phyloP scores from a whole-genome alignment of 169 alveolate species.

The Amoebophrya sp. region DNA sequence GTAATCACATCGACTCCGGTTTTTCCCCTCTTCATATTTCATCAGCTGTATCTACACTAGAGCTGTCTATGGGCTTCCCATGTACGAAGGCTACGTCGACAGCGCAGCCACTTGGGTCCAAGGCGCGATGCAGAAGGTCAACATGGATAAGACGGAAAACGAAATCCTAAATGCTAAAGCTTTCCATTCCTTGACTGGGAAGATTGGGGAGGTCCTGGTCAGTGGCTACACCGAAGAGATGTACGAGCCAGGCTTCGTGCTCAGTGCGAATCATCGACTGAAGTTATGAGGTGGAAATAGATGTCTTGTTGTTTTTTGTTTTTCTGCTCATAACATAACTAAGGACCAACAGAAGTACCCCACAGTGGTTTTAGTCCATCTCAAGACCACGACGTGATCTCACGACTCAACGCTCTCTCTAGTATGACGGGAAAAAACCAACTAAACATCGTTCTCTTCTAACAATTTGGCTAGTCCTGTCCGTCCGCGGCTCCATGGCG shows the following conservation, averaged over 20 bases:
- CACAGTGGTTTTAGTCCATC: no score
- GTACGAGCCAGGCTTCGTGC: background rate
- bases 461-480: background rate
- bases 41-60: background rate
- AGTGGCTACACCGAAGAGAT: background rate
- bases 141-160: background rate
- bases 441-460: no score
- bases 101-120: background rate
- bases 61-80: background rate
- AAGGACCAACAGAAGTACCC: no score
- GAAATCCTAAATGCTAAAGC: background rate
- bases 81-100: constrained; percentile 15
- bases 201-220: no score
- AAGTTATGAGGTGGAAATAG: no score
- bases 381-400: no score
- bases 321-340: no score
- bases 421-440: no score
- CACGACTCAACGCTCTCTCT: no score
- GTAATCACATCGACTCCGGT: no score
- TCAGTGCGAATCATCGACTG: background rate
- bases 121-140: background rate
- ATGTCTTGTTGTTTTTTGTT: no score
- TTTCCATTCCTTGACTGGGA: background rate
- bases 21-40: background rate
- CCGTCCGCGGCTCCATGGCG: background rate